These are phyloP conservation scores for Psilocybe mexicana DNA, from an alignment of 1,284 basidiomycete species.

Conservation along the genomic window DNA sequence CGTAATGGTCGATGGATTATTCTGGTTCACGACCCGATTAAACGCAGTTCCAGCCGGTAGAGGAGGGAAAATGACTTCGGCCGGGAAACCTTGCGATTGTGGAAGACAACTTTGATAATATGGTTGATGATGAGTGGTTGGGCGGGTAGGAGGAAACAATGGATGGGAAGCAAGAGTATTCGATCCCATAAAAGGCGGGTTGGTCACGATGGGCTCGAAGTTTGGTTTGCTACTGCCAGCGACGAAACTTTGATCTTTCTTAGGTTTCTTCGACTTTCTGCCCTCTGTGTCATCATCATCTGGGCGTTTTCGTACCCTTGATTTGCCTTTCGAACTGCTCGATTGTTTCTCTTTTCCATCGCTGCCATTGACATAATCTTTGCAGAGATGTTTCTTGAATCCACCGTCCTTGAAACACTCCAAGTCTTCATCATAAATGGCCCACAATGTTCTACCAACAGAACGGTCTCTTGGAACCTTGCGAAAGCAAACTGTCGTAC, in stretches of 20 bases:
- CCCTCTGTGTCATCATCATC: slow-evolving; percentile 36
- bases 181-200: slow-evolving; percentile 25
- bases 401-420: slow-evolving; percentile 70
- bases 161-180: slow-evolving; percentile 45
- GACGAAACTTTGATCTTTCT: slow-evolving; percentile 33
- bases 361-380: slow-evolving; percentile 54
- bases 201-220: slow-evolving; percentile 23
- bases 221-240: slow-evolving; percentile 12
- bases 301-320: slow-evolving; percentile 37
- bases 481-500: slow-evolving; percentile 78
- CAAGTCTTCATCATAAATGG: slow-evolving; percentile 71
- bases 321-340: slow-evolving; percentile 32
- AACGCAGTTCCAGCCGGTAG: slow-evolving; percentile 46
- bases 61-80: slow-evolving; percentile 71
- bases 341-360: slow-evolving; percentile 42
- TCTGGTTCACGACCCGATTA: slow-evolving; percentile 26
- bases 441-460: slow-evolving; percentile 74
- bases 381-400: slow-evolving; percentile 69
- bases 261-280: slow-evolving; percentile 52
- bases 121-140: slow-evolving; percentile 67
- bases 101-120: slow-evolving; percentile 60
- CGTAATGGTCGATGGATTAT: slow-evolving; percentile 26
- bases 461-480: slow-evolving; percentile 68
- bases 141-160: slow-evolving; percentile 53
- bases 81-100: slow-evolving; percentile 45